A percentile compares a stretch with the other conserved stretches of the same genome.
Evolutionary conservation across 306 rosid species (phyloP).

Genomic region (Inga laurina): DNA sequence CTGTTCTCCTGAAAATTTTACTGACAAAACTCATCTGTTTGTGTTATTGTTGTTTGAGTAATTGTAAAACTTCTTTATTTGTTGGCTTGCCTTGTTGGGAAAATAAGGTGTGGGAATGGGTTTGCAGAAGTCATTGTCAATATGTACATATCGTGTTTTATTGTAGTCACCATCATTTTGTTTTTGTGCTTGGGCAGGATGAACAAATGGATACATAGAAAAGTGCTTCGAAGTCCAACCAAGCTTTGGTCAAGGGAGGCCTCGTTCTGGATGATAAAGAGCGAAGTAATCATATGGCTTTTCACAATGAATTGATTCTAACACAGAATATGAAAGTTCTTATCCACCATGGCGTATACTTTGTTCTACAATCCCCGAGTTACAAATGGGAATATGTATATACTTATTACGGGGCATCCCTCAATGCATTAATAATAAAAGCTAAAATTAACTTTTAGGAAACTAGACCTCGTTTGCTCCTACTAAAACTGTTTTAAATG

Average conservation of each 20-base stretch:
- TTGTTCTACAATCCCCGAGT: conserved; percentile 4
- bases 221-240: conserved; percentile 19
- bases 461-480: not conserved
- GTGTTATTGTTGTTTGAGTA: conserved; percentile 10
- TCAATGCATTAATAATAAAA: conserved; percentile 27
- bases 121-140: not conserved
- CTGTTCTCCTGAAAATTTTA: conserved; percentile 13
- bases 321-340: not conserved
- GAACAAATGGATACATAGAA: conserved; percentile 27
- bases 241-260: not conserved
- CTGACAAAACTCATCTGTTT: not conserved
- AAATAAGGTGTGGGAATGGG: not conserved
- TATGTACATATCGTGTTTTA: not conserved
- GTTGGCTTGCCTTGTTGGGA: not conserved
- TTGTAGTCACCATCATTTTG: not conserved
- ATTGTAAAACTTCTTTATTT: conserved; percentile 15
- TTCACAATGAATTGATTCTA: conserved; percentile 13
- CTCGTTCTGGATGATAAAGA: conserved; percentile 20
- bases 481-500: not conserved
- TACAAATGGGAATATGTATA: conserved; percentile 16
- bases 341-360: conserved; percentile 8
- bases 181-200: conserved; percentile 54
- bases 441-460: not conserved
- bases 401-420: conserved; percentile 19
- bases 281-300: conserved; percentile 15